Conservation (phyloP, 202 grass and related monocot genomes). For the Brachypodium distachyon region DNA sequence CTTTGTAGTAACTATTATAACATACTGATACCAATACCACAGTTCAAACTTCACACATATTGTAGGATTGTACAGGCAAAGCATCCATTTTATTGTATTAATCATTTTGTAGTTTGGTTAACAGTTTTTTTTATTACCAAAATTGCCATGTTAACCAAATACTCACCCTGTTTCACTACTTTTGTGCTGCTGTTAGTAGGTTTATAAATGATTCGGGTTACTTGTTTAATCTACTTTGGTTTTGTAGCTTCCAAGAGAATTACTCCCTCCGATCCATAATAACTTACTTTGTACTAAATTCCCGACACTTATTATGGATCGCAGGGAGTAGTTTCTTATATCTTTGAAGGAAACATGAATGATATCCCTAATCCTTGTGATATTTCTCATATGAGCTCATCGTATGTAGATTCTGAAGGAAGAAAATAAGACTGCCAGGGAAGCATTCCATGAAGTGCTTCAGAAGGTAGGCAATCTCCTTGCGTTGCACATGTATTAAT, state of each 20-base stretch:
- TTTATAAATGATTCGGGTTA: not conserved
- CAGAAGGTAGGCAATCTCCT: conserved; percentile 37
- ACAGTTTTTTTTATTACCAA: not conserved
- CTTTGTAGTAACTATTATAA: not conserved
- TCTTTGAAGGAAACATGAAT: not conserved
- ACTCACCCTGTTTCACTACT: not conserved
- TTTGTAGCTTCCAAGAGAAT: conserved; percentile 7
- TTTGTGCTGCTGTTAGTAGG: not conserved
- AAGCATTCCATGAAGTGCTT: conserved; percentile 59
- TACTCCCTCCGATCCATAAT: no score
- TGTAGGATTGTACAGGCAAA: not conserved
- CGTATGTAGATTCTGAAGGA: conserved; percentile 57
- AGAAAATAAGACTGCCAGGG: conserved; percentile 53
- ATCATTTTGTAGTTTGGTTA: not conserved
- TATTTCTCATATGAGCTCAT: conserved; percentile 28
- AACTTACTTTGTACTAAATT: no score
- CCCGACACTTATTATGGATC: no score
- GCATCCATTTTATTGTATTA: not conserved
- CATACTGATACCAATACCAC: not conserved
- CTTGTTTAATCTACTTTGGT: not conserved
- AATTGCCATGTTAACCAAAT: not conserved
- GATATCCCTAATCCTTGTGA: not conserved
- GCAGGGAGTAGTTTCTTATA: not conserved
- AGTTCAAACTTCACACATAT: not conserved
- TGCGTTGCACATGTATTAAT: conserved; percentile 9